A percentile compares a stretch with the other conserved stretches of the same genome.
phyloP scores from a whole-genome alignment of 768 basidiomycete genomes.

The Russula sp. region DNA sequence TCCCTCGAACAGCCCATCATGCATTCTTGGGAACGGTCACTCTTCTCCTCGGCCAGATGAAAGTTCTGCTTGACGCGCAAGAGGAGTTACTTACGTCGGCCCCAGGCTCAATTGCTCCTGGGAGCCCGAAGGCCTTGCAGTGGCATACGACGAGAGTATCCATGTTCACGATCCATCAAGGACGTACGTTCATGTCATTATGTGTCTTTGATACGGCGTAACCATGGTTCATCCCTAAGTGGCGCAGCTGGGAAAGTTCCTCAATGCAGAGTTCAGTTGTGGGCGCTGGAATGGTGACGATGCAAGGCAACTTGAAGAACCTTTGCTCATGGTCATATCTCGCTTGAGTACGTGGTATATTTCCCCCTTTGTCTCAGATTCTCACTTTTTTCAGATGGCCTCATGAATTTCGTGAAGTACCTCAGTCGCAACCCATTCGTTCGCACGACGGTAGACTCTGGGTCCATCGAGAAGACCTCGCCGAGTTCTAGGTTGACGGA shows the following conservation, averaged over 20 bases:
- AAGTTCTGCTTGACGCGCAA: constrained; percentile 37
- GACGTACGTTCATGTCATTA: constrained; percentile 32
- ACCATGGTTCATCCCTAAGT: constrained; percentile 33
- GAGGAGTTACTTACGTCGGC: constrained; percentile 34
- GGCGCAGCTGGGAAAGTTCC: constrained; percentile 37
- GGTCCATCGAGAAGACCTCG: constrained; percentile 14
- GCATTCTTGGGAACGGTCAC: constrained; percentile 37
- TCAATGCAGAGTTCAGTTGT: constrained; percentile 45
- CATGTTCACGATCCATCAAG: constrained; percentile 34
- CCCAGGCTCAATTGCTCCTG: constrained; percentile 32
- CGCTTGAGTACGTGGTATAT: constrained; percentile 37
- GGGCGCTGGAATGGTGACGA: constrained; percentile 49
- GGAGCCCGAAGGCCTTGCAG: constrained; percentile 30
- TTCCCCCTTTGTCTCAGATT: background rate
- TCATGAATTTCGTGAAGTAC: constrained; percentile 38
- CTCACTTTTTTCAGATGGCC: constrained; percentile 34
- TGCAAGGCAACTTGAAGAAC: constrained; percentile 39
- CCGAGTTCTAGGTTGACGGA: constrained; percentile 34
- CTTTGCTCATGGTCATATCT: constrained; percentile 38
- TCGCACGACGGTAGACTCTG: constrained; percentile 13
- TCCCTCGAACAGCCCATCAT: constrained; percentile 53
- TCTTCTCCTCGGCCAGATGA: constrained; percentile 36
- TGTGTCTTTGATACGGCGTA: background rate
- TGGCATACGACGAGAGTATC: constrained; percentile 31
- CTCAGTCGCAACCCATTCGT: constrained; percentile 29